Percentiles rank a stretch among this genome's conserved stretches.
These are phyloP conservation scores for Brassica nigra DNA, from an alignment of 345 rosid species.

Conservation along the genomic window DNA sequence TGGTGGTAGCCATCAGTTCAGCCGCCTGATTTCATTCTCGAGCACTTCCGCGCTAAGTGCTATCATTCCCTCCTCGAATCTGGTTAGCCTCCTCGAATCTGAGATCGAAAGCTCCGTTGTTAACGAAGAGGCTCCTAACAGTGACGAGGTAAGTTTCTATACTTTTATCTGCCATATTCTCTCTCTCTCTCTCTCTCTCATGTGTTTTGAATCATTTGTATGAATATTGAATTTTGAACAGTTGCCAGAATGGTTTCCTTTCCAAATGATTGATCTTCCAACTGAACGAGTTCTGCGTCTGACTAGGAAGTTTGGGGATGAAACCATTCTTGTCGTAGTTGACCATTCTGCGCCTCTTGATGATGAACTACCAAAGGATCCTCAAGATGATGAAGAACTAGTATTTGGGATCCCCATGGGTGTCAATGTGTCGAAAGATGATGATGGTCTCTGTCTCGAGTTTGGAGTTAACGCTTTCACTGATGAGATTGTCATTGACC, in stretches of 20 bases:
- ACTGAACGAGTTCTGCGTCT: conserved; percentile 62
- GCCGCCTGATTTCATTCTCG: conserved; percentile 22
- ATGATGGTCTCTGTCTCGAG: conserved; percentile 46
- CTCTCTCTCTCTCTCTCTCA: neutral
- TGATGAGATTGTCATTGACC: conserved; percentile 60
- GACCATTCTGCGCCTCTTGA: conserved; percentile 38
- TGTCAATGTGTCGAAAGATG: conserved; percentile 52
- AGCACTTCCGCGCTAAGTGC: conserved; percentile 22
- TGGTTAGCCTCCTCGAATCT: conserved; percentile 47
- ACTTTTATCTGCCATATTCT: neutral
- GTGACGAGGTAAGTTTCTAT: conserved; percentile 26
- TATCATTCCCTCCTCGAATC: conserved; percentile 4
- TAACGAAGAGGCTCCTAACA: conserved; percentile 35
- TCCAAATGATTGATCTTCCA: conserved; percentile 53
- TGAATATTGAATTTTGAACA: too few relatives aligned
- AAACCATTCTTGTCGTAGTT: conserved; percentile 59
- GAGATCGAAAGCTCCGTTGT: conserved; percentile 60
- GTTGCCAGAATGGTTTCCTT: conserved; percentile 54
- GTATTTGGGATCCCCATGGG: conserved; percentile 48
- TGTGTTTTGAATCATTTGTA: neutral
- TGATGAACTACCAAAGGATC: neutral
- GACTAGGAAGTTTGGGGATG: conserved; percentile 48
- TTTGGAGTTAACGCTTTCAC: conserved; percentile 58
- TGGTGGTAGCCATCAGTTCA: neutral
- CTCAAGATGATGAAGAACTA: neutral